phyloP scores from a whole-genome alignment of 2,329 filamentous ascomycete genomes.

The Dothideomycetes sp. region DNA sequence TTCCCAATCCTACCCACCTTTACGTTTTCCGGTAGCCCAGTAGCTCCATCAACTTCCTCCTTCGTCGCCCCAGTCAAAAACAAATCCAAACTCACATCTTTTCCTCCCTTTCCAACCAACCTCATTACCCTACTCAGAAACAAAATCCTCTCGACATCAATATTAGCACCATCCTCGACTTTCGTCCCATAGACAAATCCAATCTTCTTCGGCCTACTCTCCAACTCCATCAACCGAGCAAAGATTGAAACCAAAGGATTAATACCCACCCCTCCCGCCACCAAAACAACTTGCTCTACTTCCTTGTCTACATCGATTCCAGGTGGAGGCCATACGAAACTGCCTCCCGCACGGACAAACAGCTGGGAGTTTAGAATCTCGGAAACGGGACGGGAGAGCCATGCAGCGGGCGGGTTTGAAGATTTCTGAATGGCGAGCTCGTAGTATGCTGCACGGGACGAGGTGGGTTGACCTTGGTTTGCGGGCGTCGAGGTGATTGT shows the following conservation, averaged over 20 bases:
- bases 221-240: slow-evolving; percentile 39
- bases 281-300: slow-evolving; percentile 57
- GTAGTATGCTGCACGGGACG: slow-evolving; percentile 41
- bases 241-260: slow-evolving; percentile 74
- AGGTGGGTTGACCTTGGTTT: slow-evolving; percentile 26
- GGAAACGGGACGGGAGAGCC: slow-evolving; percentile 55
- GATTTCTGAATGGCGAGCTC: slow-evolving; percentile 73
- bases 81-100: slow-evolving; percentile 19
- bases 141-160: slow-evolving; percentile 31
- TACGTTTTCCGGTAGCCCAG: slow-evolving; percentile 9
- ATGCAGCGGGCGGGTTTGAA: slow-evolving; percentile 62
- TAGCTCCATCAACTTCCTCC: slow-evolving; percentile 10
- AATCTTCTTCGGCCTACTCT: slow-evolving; percentile 35
- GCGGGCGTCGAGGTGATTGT: slow-evolving; percentile 73
- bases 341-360: slow-evolving; percentile 65
- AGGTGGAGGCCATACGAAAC: slow-evolving; percentile 68
- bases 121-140: slow-evolving; percentile 39
- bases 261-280: slow-evolving; percentile 75
- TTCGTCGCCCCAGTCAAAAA: slow-evolving; percentile 25
- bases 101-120: slow-evolving; percentile 18
- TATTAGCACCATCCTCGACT: slow-evolving; percentile 22
- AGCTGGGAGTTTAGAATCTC: slow-evolving; percentile 53
- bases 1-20: slow-evolving; percentile 21
- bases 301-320: slow-evolving; percentile 30
- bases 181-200: slow-evolving; percentile 56